Evolutionary conservation across 768 basidiomycete species (phyloP).

Genomic region (Hysterangium stoloniferum): DNA sequence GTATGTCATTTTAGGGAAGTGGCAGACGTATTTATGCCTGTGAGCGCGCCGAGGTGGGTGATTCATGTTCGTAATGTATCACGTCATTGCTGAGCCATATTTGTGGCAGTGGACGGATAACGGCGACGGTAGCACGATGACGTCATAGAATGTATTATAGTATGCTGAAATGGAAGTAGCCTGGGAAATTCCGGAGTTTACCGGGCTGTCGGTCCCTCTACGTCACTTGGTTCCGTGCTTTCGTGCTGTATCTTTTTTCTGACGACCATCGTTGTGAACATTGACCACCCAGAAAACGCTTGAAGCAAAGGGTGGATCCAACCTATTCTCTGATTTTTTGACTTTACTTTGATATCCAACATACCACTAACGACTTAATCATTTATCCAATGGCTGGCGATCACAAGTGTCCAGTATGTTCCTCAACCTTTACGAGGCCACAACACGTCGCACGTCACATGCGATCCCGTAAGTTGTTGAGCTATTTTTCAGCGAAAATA

Average conservation of each 20-base stretch:
- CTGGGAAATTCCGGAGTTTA: too few relatives aligned
- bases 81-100: slow-evolving; percentile 3
- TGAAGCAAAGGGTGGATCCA: too few relatives aligned
- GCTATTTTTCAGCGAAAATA: slow-evolving; percentile 13
- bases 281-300: too few relatives aligned
- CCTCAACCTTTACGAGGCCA: slow-evolving; percentile 80
- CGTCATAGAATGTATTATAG: too few relatives aligned
- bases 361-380: too few relatives aligned
- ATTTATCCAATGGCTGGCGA: slow-evolving; percentile 56
- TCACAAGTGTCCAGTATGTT: slow-evolving; percentile 82
- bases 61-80: slow-evolving; percentile 2
- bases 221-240: background rate
- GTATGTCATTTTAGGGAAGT: slow-evolving; percentile 39
- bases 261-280: background rate
- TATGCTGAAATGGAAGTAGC: too few relatives aligned
- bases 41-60: slow-evolving; percentile 76
- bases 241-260: background rate
- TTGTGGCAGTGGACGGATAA: slow-evolving; percentile 46
- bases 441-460: slow-evolving; percentile 88
- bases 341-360: too few relatives aligned
- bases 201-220: too few relatives aligned
- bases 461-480: slow-evolving; percentile 68
- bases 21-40: slow-evolving; percentile 84
- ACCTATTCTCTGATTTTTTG: too few relatives aligned
- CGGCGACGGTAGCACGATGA: slow-evolving; percentile 47